phyloP scores from a whole-genome alignment of 148 eudicot genomes.

The Cornus controversa region DNA sequence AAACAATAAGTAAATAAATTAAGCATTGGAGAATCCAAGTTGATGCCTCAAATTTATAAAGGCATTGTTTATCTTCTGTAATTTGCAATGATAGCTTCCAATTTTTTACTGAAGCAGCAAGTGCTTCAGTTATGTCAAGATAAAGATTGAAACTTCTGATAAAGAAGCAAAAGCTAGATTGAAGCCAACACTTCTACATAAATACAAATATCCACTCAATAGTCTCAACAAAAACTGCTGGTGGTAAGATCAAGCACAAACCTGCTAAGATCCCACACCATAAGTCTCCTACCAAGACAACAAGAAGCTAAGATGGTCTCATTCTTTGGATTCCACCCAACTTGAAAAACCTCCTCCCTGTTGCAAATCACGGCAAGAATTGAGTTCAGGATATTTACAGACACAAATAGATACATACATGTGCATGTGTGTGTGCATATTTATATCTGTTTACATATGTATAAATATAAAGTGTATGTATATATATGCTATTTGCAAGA shows the following conservation, averaged over 20 bases:
- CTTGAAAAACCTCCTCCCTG: conserved; percentile 93
- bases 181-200: neutral
- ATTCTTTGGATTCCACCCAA: conserved; percentile 91
- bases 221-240: neutral
- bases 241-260: conserved; percentile 19
- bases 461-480: too few species aligned
- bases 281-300: conserved; percentile 90
- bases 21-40: too few species aligned
- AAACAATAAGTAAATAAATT: too few species aligned
- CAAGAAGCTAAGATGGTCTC: conserved; percentile 91
- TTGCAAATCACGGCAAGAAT: conserved; percentile 12
- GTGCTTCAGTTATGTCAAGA: too few species aligned
- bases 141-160: neutral
- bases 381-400: neutral
- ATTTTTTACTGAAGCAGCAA: too few species aligned
- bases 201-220: too few species aligned
- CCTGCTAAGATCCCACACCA: conserved; percentile 99
- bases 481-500: too few species aligned
- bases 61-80: too few species aligned
- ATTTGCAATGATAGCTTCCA: too few species aligned
- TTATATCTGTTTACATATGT: neutral
- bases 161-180: neutral
- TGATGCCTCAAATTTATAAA: too few species aligned
- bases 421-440: neutral
- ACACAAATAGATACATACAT: neutral